Base-by-base conservation (phyloP, 345 rosid genomes). In the Trapa bicornis region DNA sequence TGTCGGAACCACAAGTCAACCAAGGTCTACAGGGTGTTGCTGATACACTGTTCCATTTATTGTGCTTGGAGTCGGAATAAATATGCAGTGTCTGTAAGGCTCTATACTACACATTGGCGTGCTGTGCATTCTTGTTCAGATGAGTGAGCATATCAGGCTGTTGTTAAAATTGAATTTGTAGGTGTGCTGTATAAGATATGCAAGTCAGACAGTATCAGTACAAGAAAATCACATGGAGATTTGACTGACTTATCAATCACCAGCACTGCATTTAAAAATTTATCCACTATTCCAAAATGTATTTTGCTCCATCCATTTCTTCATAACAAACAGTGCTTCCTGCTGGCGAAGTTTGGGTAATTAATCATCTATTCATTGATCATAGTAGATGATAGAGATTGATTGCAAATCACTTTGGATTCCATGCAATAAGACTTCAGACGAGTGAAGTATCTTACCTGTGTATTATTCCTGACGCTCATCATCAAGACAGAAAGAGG, bases 401-500 rank as follows among this genome's bases (percentile, higher is more conserved):
- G 43, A 4, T 41, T 41, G 43, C 43, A 41, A 41, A 0, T 41
- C 43, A 41, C 48, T 45, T 45, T 13, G 12, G 12, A 7, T 7
- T 6, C 63, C 33, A 35, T 29, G 10, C 37, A 58, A 32, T 37
- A 58, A 10, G 16, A 37, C 11, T 54, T 43, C 17, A 57, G 56
- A 6, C 1, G 32, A 50, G 17, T 37, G 41, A 69, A 65, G 45
- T 38, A 68, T 32, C 16, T 36, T 81, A 92, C 98, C 87, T 95
- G 98, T 43, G 98, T 95, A 79, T 95, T 95, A 61, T 89, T 95
- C 75, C 86, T 89, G 3, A 89, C 97, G 65, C 98, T 95, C 98
- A 95, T 87, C 99, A 91, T 91, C 61, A 91, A 79, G 60, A 95
- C 99, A 6, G 99, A 95, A 29, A 95, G 88, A 0, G 99, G 99